Base-by-base conservation (phyloP, 192 early-diverging fungal genomes). In the Rhizophagus sp. region DNA sequence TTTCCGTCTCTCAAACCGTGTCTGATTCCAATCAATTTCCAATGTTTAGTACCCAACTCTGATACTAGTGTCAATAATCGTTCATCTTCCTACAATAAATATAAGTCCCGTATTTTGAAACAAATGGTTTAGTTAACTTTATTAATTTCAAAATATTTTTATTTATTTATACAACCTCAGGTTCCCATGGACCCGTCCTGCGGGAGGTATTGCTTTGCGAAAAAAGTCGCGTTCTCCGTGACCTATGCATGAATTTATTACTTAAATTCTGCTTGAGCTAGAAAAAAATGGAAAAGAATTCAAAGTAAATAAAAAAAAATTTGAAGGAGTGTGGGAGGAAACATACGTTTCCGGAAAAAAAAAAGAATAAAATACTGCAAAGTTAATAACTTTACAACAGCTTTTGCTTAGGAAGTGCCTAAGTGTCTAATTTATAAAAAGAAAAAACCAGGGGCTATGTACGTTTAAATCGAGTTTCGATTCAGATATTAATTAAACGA, bases 1-100 rank as follows among this genome's bases (percentile, higher is more conserved):
- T 79, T 79, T 68, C 78, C 78, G 19, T 79, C 78, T n/a, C 78
- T 25, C 25, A 33, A 11, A 24, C 78, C 67, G 41, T 79, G 78
- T 30, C 25, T 52, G 7, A 52, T 70, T 19, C 78, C 78, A 57
- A 79, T 79, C 19, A 47, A 24, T 62, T 79, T 79, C 78, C 78
- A 79, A 70, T 61, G 22, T 39, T 79, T 79, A 24, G 33, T 10
- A 24, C 78, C 78, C 4, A 79, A 61, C 9, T 49, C 52, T 44
- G 25, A 36, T 34, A 79, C 67, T 24, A 79, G 33, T 8, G 13
- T 27, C 25, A 50, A 4, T 62, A 79, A 79, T 13, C 25, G 27
- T n/a, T 79, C 50, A 62, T 79, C 78, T 36, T 79, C 78, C 78
- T 79, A 70, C 27, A 69, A 69, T 22, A 66, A 30, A 27, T 30